Percentiles rank a stretch among this genome's conserved stretches.
Conservation (phyloP, 495 filamentous ascomycete species). For the Jackrogersella minutella region DNA sequence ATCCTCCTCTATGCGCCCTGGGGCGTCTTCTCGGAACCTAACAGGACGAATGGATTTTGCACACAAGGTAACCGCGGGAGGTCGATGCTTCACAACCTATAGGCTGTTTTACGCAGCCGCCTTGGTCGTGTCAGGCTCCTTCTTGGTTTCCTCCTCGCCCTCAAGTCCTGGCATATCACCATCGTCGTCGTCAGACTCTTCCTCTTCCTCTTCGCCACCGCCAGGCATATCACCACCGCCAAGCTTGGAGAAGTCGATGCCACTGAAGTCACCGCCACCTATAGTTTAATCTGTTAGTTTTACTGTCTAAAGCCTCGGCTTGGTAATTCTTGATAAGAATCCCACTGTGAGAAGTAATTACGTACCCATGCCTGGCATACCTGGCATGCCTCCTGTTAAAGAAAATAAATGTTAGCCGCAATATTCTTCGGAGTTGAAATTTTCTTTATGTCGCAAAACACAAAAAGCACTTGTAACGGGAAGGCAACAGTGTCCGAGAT, state of each 20-base stretch:
- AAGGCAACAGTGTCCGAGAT: neutral
- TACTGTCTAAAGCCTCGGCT: conserved; percentile 10
- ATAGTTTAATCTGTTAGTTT: conserved; percentile 35
- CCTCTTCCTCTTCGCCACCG: conserved; percentile 67
- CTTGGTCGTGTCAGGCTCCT: conserved; percentile 54
- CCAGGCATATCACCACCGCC: conserved; percentile 65
- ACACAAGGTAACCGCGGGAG: conserved; percentile 23
- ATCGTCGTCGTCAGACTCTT: conserved; percentile 54
- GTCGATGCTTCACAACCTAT: conserved; percentile 23
- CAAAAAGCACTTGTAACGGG: too few species aligned
- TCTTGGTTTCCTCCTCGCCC: conserved; percentile 58
- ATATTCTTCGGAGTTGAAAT: neutral
- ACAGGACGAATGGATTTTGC: conserved; percentile 20
- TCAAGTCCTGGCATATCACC: conserved; percentile 54
- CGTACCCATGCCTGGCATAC: conserved; percentile 60
- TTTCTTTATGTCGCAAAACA: neutral
- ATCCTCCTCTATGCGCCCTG: conserved; percentile 19
- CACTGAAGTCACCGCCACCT: conserved; percentile 68
- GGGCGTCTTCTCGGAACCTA: conserved; percentile 17
- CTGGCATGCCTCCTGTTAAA: conserved; percentile 50
- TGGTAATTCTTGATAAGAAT: neutral
- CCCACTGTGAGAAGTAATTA: conserved; percentile 24
- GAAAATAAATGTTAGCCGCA: conserved; percentile 28
- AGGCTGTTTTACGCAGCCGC: conserved; percentile 42
- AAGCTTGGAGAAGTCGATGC: conserved; percentile 93